These are phyloP conservation scores for Aureobasidium sp. DNA, from an alignment of 2,329 filamentous ascomycete genomes.

Conservation along the genomic window DNA sequence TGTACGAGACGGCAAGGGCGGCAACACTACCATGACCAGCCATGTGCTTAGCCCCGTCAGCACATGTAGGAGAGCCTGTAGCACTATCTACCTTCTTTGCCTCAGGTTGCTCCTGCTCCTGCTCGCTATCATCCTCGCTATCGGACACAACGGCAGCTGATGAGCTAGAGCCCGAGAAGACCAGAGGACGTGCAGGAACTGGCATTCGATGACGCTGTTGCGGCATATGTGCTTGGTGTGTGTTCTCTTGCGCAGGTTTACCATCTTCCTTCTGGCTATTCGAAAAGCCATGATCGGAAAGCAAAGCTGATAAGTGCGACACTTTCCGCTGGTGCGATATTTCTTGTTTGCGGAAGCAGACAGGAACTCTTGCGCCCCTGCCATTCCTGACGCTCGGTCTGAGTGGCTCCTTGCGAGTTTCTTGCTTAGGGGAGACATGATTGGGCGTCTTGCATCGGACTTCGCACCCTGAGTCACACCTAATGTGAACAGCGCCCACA, in stretches of 20 bases:
- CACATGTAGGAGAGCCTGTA: background rate
- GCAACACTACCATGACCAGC: background rate
- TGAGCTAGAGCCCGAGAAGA: background rate
- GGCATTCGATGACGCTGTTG: background rate
- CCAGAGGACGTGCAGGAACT: background rate
- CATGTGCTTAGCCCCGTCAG: background rate
- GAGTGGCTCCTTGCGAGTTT: background rate
- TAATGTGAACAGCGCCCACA: background rate
- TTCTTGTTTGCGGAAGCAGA: conserved; percentile 9
- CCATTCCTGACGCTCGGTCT: background rate
- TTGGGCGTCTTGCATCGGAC: background rate
- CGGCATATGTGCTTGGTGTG: background rate
- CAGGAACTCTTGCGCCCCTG: background rate
- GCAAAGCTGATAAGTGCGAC: background rate
- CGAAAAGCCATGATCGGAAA: background rate
- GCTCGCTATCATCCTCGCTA: background rate
- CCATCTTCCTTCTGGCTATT: background rate
- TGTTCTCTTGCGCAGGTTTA: background rate
- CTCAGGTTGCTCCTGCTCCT: background rate
- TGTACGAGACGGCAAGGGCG: background rate
- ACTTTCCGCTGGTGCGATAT: background rate
- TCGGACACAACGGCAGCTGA: background rate
- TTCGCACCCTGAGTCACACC: background rate
- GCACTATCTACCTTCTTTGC: background rate
- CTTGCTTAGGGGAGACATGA: background rate